Evolutionary conservation across 768 basidiomycete species (phyloP), one percentile per base, ranked within the genome.

Genomic region (Lentinula edodes): DNA sequence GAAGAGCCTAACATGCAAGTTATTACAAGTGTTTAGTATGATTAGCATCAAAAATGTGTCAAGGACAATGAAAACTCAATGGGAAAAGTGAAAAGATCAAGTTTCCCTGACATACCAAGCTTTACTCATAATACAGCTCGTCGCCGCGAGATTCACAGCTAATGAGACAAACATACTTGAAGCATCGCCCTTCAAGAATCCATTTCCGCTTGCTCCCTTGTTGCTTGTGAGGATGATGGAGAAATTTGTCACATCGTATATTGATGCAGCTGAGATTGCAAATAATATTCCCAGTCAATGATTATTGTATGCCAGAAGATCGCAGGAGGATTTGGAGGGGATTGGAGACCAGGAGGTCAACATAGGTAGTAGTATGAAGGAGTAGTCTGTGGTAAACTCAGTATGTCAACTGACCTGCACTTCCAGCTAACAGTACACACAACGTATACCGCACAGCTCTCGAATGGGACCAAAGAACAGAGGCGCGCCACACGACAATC

Each of bases 401-500:
- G n/a, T 16, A 55, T 15, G 16, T 15, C 12, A 41, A 41, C 54
- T 16, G 8, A 56, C 54, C 54, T 56, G 54, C 54, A 16, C 38
- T 41, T 41, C 38, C 54, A 41, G 54, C 38, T 10, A 56, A 20
- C 10, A 56, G 38, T 20, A 56, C 6, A 43, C 39, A 56, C 54
- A 56, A 32, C 23, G 23, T 10, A 23, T 20, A 56, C 23, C 54
- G 54, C 9, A 56, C 54, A 23, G 15, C 18, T 20, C 23, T 36
- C 1, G 54, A 56, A 20, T 41, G 13, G 23, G 13, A 41, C 54
- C 54, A 56, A 3, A 56, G 28, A 36, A 56, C 15, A 9, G 36
- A 56, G n/a, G 54, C 54, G 32, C 54, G 54, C 54, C 54, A 56
- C 23, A 43, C 54, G 13, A 56, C 42, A 13, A 56, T 56, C 12